Evolutionary conservation across 345 rosid genomes (phyloP), one percentile per base, ranked within the genome.

Genomic region (Eucalyptus cloeziana): DNA sequence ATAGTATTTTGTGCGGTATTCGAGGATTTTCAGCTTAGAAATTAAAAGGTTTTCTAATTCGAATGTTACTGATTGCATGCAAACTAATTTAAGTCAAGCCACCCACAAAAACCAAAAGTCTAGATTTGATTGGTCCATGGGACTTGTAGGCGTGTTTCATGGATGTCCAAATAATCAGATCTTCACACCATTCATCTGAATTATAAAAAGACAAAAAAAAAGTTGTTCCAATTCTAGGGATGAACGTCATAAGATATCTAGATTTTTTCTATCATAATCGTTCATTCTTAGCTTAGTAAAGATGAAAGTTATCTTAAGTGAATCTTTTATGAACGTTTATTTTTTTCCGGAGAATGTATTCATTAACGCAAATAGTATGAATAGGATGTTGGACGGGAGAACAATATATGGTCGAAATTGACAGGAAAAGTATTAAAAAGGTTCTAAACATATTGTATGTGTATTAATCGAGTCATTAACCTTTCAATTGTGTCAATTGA

Each of bases 31-130:
- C 13, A 19, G 4, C 13, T 37, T 12, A 71, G 21, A 71, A 33
- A 33, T 0, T 9, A 33, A 8, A 17, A 43, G 13, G 11, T 10
- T 17, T 71, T 37, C 4, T 0, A 56, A 0, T 71, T 33, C 0
- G 27, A 71, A 71, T 71, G 25, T 9, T 37, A 31, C 7, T 1
- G 6, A 69, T 9, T 69, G 44, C 24, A 31, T 31, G 80, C 13
- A 3, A 69, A 1, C 80, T 3, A 0, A 8, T 69, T 1, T 17
- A 17, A 17, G 4, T 69, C 21, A 69, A 9, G 7, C 1, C 43
- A 0, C 0, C 16, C 10, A 0, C 80, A 69, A 10, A 67, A 0
- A 16, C 33, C 79, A 67, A 67, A 67, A 17, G 10, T 67, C 22
- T 67, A 31, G 0, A 67, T 69, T 69, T 10, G 12, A 33, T 0